Conservation (phyloP, 139 green algal species). For the Protoeuglena noctilucae region DNA sequence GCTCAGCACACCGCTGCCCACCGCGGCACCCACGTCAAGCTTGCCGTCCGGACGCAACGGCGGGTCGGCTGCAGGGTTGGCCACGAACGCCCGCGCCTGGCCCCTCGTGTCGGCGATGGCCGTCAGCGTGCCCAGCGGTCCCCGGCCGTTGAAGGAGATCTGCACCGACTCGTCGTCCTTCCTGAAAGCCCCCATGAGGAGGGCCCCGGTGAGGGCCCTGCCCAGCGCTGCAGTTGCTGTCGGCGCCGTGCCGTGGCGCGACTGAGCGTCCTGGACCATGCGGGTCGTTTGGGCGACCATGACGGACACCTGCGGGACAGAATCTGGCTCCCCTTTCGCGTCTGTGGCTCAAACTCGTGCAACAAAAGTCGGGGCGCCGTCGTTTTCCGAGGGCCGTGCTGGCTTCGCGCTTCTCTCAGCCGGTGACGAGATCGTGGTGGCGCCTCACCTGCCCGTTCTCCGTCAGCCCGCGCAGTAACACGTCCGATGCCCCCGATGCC, state of each 20-base stretch:
- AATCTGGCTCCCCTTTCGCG: too few relatives aligned
- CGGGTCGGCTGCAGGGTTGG: conserved; percentile 50
- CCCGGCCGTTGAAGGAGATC: conserved; percentile 67
- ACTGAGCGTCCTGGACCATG: conserved; percentile 40
- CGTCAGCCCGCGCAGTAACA: neutral
- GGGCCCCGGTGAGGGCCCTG: conserved; percentile 48
- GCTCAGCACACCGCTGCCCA: conserved; percentile 31
- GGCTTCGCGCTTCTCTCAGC: too few relatives aligned
- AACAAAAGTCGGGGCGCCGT: too few relatives aligned
- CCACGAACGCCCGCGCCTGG: conserved; percentile 26
- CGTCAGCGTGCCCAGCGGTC: conserved; percentile 42
- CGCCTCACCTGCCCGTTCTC: neutral
- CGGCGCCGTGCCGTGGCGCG: conserved; percentile 47
- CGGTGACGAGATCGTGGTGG: too few relatives aligned
- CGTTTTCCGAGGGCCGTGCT: too few relatives aligned
- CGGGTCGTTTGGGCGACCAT: conserved; percentile 47
- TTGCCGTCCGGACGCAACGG: conserved; percentile 64
- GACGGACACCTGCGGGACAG: conserved; percentile 54
- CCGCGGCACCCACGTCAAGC: conserved; percentile 52
- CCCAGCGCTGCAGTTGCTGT: conserved; percentile 74
- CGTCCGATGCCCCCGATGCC: too few relatives aligned
- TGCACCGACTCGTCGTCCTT: conserved; percentile 49
- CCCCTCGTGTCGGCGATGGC: conserved; percentile 22
- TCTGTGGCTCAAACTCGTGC: too few relatives aligned
- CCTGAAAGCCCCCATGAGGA: conserved; percentile 65